Evolutionary conservation across 2,329 filamentous ascomycete species (phyloP).

Genomic region (Lizonia empirigonia): DNA sequence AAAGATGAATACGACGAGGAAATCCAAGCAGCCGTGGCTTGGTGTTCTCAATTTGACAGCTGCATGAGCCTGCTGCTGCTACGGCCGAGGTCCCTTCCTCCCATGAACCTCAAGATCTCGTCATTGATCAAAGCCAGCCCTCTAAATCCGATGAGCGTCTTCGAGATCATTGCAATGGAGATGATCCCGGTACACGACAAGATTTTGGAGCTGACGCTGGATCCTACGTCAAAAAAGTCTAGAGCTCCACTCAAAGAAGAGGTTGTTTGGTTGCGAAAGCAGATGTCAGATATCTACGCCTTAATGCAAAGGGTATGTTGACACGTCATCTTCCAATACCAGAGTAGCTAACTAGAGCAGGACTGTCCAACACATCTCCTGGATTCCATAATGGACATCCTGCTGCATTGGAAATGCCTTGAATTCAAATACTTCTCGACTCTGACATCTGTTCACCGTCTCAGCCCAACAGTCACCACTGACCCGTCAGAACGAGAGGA

Average conservation of each 20-base stretch:
- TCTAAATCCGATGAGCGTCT: constrained; percentile 32
- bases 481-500: constrained; percentile 37
- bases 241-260: constrained; percentile 24
- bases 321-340: neutral
- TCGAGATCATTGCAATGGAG: constrained; percentile 32
- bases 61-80: constrained; percentile 39
- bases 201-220: constrained; percentile 34
- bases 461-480: constrained; percentile 39
- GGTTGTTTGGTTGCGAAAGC: constrained; percentile 26
- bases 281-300: constrained; percentile 31
- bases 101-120: constrained; percentile 31
- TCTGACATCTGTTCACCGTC: constrained; percentile 39
- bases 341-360: constrained; percentile 16
- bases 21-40: constrained; percentile 36
- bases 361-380: constrained; percentile 25
- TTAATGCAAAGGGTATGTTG: constrained; percentile 31
- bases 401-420: constrained; percentile 40
- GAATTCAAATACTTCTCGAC: constrained; percentile 45
- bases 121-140: constrained; percentile 32
- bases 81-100: constrained; percentile 38
- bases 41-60: constrained; percentile 42
- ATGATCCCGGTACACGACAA: constrained; percentile 38
- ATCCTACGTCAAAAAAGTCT: constrained; percentile 18
- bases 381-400: constrained; percentile 27
- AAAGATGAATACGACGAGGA: constrained; percentile 32